Evolutionary conservation across 768 basidiomycete genomes (phyloP).

Genomic region (Phlebiopsis gigantea): DNA sequence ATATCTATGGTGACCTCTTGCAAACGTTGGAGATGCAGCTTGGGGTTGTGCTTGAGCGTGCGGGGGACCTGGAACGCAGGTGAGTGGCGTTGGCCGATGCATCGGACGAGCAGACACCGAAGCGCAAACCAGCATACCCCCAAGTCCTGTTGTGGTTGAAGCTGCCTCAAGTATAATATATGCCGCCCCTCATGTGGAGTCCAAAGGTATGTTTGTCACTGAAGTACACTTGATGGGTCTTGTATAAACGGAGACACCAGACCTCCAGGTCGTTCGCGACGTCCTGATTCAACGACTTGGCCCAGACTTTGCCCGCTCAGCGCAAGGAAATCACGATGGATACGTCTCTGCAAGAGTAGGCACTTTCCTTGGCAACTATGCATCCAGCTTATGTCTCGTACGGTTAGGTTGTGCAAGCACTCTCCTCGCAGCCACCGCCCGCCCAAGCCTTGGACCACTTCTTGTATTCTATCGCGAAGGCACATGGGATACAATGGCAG

Average conservation of each 20-base stretch:
- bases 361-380: not conserved
- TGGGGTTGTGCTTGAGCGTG: conserved; percentile 54
- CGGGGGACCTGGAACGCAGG: conserved; percentile 50
- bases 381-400: not conserved
- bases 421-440: conserved; percentile 50
- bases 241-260: conserved; percentile 28
- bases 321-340: conserved; percentile 45
- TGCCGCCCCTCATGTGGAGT: conserved; percentile 49
- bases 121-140: conserved; percentile 27
- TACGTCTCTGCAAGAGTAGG: conserved; percentile 18
- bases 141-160: conserved; percentile 53
- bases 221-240: not conserved
- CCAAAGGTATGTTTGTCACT: conserved; percentile 41
- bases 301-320: conserved; percentile 50
- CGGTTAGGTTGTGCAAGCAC: conserved; percentile 43
- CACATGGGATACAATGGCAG: conserved; percentile 52
- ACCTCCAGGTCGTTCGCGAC: conserved; percentile 51
- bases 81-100: conserved; percentile 21
- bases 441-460: conserved; percentile 51
- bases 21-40: conserved; percentile 64
- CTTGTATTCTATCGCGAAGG: conserved; percentile 47
- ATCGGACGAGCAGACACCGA: not conserved
- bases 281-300: conserved; percentile 54
- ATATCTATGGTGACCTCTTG: conserved; percentile 54
- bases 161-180: conserved; percentile 66